These are phyloP conservation scores for Blastobotrys apis DNA, from an alignment of 1,139 yeast genomes.

Conservation along the genomic window DNA sequence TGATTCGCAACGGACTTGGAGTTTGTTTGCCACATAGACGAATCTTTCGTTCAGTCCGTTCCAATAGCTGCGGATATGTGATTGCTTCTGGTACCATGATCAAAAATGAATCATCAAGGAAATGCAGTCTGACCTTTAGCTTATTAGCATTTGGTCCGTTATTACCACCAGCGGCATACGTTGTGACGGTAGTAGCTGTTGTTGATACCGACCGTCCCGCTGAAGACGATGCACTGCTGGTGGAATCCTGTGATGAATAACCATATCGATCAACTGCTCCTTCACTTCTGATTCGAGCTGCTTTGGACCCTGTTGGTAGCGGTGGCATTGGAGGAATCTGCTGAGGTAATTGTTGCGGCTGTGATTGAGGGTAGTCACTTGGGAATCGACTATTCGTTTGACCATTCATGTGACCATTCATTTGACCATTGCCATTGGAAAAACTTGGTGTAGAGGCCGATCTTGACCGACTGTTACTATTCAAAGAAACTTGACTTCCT, in stretches of 20 bases:
- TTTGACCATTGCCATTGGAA: neutral
- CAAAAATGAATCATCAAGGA: conserved; percentile 42
- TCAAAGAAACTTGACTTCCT: conserved; percentile 7
- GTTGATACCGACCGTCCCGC: conserved; percentile 11
- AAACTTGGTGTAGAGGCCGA: conserved; percentile 21
- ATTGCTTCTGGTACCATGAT: conserved; percentile 46
- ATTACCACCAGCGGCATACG: conserved; percentile 4
- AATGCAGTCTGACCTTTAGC: conserved; percentile 50
- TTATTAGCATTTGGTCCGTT: no score
- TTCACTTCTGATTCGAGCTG: conserved; percentile 24
- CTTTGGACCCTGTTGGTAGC: conserved; percentile 12
- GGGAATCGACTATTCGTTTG: neutral
- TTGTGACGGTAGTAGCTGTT: conserved; percentile 10
- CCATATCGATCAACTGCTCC: conserved; percentile 14
- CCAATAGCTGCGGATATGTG: conserved; percentile 45
- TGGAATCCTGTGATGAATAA: conserved; percentile 11
- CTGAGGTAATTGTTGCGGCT: neutral
- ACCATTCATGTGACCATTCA: neutral
- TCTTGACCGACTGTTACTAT: conserved; percentile 18
- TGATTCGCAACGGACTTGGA: conserved; percentile 49
- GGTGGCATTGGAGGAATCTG: conserved; percentile 16
- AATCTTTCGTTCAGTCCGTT: conserved; percentile 43
- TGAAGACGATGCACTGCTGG: conserved; percentile 5
- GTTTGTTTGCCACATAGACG: conserved; percentile 40
- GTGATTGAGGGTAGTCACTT: neutral